Evolutionary conservation across 371 early-diverging fungal species (phyloP), one percentile per base, ranked within the genome.

Genomic region (Saksenaea vasiformis): DNA sequence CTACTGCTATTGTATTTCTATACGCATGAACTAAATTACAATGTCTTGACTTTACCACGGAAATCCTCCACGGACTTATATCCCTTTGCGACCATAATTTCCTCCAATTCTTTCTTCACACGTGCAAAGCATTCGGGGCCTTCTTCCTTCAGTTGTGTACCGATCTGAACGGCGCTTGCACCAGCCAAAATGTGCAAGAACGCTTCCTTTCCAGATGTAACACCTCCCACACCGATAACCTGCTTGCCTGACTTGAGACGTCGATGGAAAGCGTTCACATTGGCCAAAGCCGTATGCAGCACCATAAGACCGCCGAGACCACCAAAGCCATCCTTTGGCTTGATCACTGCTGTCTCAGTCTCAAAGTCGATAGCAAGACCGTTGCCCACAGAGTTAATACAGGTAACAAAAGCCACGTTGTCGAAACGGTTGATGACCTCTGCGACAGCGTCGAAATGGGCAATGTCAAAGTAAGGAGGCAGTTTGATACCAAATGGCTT

Each of bases 291-390:
- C 17, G 79, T 79, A 39, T 76, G 69, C 37, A 79, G 69, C 7
- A 82, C 71, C 70, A 79, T 73, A 5, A 64, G 54, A 36, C 82
- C 82, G 58, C 82, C 82, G 17, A 82, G 72, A 35, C 82, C 82
- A 70, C 82, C 82, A 65, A 82, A 82, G 5, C 79, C 79, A 69
- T 79, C 82, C 64, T 79, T 79, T 51, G 82, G 82, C 62, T 78
- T 79, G 37, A 82, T 77, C 64, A 76, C 41, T 4, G 76, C 79
- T 2, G 76, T 69, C 54, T 82, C 82, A 13, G 82, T 79, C 19
- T 78, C 79, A 51, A 79, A 68, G 55, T 82, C 82, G 64, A 82
- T 79, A 28, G 79, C 79, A 26, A 82, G 61, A 38, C 82, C 82
- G 38, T 79, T 79, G 63, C 82, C 82, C 17, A 82, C 79, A 7